Base-by-base conservation (phyloP, 75 land plant genomes). In the Pinus albicaulis region DNA sequence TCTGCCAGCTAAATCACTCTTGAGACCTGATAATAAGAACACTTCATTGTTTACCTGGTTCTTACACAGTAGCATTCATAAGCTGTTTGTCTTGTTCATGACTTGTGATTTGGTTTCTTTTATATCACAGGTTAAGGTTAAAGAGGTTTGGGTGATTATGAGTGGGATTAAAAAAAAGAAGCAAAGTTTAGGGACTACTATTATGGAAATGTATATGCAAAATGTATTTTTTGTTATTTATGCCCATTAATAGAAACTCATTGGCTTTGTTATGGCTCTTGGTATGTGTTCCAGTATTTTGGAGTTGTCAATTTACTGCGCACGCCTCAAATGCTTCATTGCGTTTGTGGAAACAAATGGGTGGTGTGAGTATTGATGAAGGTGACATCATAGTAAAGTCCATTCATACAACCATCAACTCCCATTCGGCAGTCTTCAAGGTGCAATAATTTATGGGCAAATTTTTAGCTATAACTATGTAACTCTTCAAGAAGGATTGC, bases 241-340 rank as follows among this genome's bases (percentile, higher is more conserved):
- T 41, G 71, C 34, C 14, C 48, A 68, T 68, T 48, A 20, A 41
- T 36, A 41, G 12, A 41, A 3, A n/a, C 48, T 68, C 34, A 68
- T 68, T 20, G 53, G 41, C 48, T 7, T 68, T 68, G 52, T 12
- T 68, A 38, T 64, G 38, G 16, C 38, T 31, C 71, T 44, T 19
- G 52, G 23, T 31, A 59, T 73, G n/a, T 62, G 19, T 79, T 28
- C 48, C 83, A 95, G 98, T 89, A 77, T 84, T 82, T 52, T 95
- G 98, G 98, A 95, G 89, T 75, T 95, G 98, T 78, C 96, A 95
- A 68, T 83, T 83, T 41, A 83, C 88, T n/a, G 89, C 88, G 1
- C 86, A 87, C 22, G 88, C 92, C 59, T 89, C 96, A 74, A 93
- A 93, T 72, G 79, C 63, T 7, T 87, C 96, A 55, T 56, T 95